Evolutionary conservation across 2,329 filamentous ascomycete genomes (phyloP), one percentile per base, ranked within the genome.

Genomic region (Dendryphion nanum): DNA sequence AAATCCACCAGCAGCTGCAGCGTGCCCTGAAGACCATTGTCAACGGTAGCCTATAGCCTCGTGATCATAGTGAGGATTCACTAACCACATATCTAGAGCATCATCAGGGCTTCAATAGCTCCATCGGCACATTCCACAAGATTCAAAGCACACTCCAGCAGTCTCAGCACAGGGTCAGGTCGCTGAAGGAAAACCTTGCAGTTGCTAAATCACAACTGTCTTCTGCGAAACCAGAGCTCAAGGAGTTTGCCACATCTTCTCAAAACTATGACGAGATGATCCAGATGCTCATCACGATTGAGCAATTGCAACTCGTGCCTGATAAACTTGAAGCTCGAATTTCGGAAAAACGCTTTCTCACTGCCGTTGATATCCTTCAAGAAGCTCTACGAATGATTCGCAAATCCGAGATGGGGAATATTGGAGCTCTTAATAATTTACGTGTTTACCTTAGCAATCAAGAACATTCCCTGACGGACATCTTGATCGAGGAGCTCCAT

Each of bases 41-140:
- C 18, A 95, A 98, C 65, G 73, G 73, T 76, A 50, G 20, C 26
- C 6, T 7, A 19, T 15, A 31, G 16, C 29, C 15, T 26, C 10
- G 26, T n/a, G 23, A 15, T 12, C 5, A 13, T 1, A 17, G 15
- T 19, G 13, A n/a, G 33, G 17, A 32, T 15, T 20, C 6, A 30
- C 43, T 48, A 26, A 45, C 41, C 28, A 13, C 3, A 12, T 17
- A 41, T n/a, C 10, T 26, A 76, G 91, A 98, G 70, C 91, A 98
- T 61, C 91, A 98, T 61, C 93, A 98, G 66, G 94, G 93, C 32
- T 98, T 98, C 77, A 98, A 97, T 70, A 95, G 89, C 66, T 96
- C 91, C 35, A 97, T 98, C 47, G 93, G 91, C 65, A 97, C 91
- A 15, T 98, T 97, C 61, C 94, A 98, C 73, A 96, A 95, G 68